A percentile compares a stretch with the other conserved stretches of the same genome.
These are phyloP conservation scores for Betula pendula DNA, from an alignment of 306 rosid species.

Conservation along the genomic window DNA sequence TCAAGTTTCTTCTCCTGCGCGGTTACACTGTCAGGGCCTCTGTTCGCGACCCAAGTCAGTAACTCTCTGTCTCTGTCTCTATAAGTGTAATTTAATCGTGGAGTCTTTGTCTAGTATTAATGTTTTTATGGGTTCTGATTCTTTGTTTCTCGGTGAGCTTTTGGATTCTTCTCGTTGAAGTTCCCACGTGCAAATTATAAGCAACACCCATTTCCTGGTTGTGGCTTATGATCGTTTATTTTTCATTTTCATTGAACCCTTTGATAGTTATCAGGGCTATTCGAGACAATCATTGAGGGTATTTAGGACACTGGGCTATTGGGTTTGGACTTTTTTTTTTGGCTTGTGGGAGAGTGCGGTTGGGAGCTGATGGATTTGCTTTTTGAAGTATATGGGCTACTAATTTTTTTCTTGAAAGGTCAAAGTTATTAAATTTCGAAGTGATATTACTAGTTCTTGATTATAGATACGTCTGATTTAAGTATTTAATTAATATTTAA, in stretches of 20 bases:
- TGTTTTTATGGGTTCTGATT: neutral
- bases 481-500: no score
- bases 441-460: neutral
- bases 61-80: neutral
- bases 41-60: slow-evolving; percentile 51
- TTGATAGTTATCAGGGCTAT: neutral
- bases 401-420: no score
- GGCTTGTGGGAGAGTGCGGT: neutral
- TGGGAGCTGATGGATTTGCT: no score
- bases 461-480: neutral
- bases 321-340: neutral
- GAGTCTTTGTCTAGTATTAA: neutral
- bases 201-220: slow-evolving; percentile 2
- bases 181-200: neutral
- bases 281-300: slow-evolving; percentile 8
- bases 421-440: neutral
- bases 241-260: slow-evolving; percentile 1
- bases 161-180: neutral
- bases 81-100: neutral
- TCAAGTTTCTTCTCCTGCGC: slow-evolving; percentile 49
- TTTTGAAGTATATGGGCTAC: no score
- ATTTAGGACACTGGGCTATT: slow-evolving; percentile 1
- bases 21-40: slow-evolving; percentile 58
- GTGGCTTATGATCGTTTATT: neutral
- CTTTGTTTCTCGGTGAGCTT: neutral